These are phyloP conservation scores for Fusarium agapanthi DNA, from an alignment of 2,329 filamentous ascomycete species.

Conservation along the genomic window DNA sequence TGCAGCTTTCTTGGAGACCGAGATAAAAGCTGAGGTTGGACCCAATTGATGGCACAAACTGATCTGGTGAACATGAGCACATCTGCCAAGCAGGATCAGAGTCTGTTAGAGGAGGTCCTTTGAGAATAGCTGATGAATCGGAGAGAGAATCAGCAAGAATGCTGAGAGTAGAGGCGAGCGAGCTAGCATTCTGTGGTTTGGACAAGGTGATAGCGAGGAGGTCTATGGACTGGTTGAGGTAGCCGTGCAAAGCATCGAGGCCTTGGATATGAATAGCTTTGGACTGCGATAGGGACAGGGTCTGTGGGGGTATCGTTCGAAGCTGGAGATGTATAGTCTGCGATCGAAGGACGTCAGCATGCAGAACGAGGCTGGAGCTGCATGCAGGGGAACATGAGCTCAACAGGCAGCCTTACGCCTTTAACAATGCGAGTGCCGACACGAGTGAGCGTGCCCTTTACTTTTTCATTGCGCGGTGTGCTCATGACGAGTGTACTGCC, in stretches of 20 bases:
- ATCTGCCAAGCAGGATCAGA: slow-evolving; percentile 56
- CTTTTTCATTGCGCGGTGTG: slow-evolving; percentile 83
- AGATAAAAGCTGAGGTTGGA: slow-evolving; percentile 78
- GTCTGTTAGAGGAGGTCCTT: slow-evolving; percentile 59
- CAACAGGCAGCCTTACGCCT: slow-evolving; percentile 65
- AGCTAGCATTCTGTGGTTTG: slow-evolving; percentile 63
- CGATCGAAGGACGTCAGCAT: slow-evolving; percentile 1
- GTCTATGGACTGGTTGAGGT: slow-evolving; percentile 85
- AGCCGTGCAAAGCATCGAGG: slow-evolving; percentile 75
- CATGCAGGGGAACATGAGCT: slow-evolving; percentile 32
- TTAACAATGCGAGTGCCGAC: slow-evolving; percentile 92
- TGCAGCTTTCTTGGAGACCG: slow-evolving; percentile 72
- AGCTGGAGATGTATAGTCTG: slow-evolving; percentile 82
- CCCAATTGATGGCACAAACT: slow-evolving; percentile 58
- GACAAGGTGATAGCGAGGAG: slow-evolving; percentile 81
- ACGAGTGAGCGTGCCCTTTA: slow-evolving; percentile 92
- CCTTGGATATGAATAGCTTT: slow-evolving; percentile 70
- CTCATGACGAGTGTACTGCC: slow-evolving; percentile 91
- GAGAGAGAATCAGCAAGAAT: slow-evolving; percentile 63
- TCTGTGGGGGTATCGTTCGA: slow-evolving; percentile 67
- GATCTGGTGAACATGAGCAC: slow-evolving; percentile 53
- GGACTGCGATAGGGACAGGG: slow-evolving; percentile 57
- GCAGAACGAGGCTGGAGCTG: neutral
- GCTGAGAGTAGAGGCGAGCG: slow-evolving; percentile 64
- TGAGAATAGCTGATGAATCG: slow-evolving; percentile 61